phyloP scores from a whole-genome alignment of 2,329 filamentous ascomycete genomes.

The Drechslerella coelobrocha region DNA sequence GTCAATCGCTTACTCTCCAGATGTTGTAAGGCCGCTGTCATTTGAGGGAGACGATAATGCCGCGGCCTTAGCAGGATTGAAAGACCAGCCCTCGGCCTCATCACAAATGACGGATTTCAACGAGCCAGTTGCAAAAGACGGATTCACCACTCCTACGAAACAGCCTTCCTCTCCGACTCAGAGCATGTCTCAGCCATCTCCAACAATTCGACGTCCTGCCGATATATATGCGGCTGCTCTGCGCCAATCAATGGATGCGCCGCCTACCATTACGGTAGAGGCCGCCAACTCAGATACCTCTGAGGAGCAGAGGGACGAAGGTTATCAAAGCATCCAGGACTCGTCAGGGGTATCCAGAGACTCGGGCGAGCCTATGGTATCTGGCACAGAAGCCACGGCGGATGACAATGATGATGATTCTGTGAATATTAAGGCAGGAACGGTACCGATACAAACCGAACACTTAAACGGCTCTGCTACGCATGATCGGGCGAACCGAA shows the following conservation, averaged over 20 bases:
- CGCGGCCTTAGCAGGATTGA: not conserved
- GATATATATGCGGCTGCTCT: conserved; percentile 41
- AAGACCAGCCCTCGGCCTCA: not conserved
- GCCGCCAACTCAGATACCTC: not conserved
- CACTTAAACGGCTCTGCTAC: not conserved
- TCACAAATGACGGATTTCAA: not conserved
- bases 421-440: conserved; percentile 2
- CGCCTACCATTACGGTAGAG: conserved; percentile 12
- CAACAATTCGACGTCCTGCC: conserved; percentile 31
- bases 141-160: conserved; percentile 13
- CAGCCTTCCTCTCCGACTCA: conserved; percentile 23
- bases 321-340: not conserved
- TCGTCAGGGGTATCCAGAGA: not conserved
- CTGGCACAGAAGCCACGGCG: not conserved
- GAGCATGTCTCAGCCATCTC: conserved; percentile 12
- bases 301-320: conserved; percentile 2
- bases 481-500: conserved; percentile 1
- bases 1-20: not conserved
- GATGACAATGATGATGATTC: not conserved
- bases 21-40: not conserved
- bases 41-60: not conserved
- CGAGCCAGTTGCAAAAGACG: conserved; percentile 5
- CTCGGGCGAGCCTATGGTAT: not conserved
- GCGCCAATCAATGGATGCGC: conserved; percentile 5
- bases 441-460: conserved; percentile 4